These are phyloP conservation scores for Penicillium crustosum DNA, from an alignment of 2,329 filamentous ascomycete genomes.

Conservation along the genomic window DNA sequence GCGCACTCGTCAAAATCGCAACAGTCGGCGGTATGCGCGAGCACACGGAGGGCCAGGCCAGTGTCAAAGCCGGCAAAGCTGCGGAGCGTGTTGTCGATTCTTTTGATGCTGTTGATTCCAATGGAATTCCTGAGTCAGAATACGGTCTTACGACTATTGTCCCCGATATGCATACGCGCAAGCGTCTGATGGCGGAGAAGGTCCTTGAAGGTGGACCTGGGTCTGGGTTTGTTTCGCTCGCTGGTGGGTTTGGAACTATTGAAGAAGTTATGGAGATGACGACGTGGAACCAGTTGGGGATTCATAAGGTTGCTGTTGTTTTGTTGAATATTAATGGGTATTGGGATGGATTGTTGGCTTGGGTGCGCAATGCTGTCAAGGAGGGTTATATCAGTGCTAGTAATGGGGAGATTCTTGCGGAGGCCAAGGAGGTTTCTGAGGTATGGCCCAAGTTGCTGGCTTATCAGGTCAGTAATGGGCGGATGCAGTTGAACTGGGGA, in stretches of 20 bases:
- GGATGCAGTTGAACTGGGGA: constrained; percentile 81
- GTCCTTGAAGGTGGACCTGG: constrained; percentile 79
- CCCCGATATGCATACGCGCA: constrained; percentile 92
- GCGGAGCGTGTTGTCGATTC: constrained; percentile 58
- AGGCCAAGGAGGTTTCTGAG: constrained; percentile 69
- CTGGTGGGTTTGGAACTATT: constrained; percentile 89
- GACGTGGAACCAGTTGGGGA: constrained; percentile 91
- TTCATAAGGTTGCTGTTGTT: constrained; percentile 77
- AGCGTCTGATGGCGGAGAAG: constrained; percentile 87
- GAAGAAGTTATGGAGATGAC: constrained; percentile 97
- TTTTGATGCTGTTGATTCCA: constrained; percentile 39
- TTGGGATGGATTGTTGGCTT: constrained; percentile 81
- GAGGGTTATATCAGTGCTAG: constrained; percentile 72
- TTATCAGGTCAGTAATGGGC: constrained; percentile 73
- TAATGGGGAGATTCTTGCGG: constrained; percentile 75
- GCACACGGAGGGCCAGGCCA: constrained; percentile 18
- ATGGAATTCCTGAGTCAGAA: constrained; percentile 39
- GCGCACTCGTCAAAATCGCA: constrained; percentile 77
- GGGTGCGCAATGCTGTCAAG: constrained; percentile 73
- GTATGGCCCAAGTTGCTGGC: constrained; percentile 68
- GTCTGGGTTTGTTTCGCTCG: constrained; percentile 83
- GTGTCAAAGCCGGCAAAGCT: constrained; percentile 52
- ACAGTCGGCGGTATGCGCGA: constrained; percentile 29
- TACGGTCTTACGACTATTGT: constrained; percentile 89
- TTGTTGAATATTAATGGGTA: constrained; percentile 87